Evolutionary conservation across 1,284 basidiomycete species (phyloP).

Genomic region (Peniophora sp.): DNA sequence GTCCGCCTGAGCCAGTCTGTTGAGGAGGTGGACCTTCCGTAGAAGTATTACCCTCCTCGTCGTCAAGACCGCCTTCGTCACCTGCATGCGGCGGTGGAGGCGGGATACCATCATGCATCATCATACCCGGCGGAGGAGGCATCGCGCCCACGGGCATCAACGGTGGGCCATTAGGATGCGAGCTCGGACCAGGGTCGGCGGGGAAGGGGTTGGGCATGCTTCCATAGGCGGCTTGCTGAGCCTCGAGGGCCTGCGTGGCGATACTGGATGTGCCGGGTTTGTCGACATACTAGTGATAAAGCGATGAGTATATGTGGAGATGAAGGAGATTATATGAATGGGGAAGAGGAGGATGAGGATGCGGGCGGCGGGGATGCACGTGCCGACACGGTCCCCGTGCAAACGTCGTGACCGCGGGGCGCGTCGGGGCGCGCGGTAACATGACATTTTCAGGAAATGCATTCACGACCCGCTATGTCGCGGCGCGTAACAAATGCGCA

Average conservation of each 20-base stretch:
- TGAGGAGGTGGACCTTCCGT: slow-evolving; percentile 13
- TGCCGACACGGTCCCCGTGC: background rate
- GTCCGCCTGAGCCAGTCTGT: slow-evolving; percentile 23
- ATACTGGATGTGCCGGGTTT: background rate
- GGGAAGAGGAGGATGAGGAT: too few relatives aligned
- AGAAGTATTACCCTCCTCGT: slow-evolving; percentile 22
- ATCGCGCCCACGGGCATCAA: slow-evolving; percentile 52
- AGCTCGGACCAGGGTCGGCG: slow-evolving; percentile 60
- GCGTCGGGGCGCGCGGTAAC: background rate
- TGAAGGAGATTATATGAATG: too few relatives aligned
- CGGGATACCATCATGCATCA: slow-evolving; percentile 28
- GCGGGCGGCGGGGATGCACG: too few relatives aligned
- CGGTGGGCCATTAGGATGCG: slow-evolving; percentile 64
- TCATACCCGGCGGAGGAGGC: slow-evolving; percentile 26
- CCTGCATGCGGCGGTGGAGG: slow-evolving; percentile 23
- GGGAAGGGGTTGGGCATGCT: background rate
- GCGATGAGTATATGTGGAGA: too few relatives aligned
- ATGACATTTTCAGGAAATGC: background rate
- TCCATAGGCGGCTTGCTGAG: background rate
- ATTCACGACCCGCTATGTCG: background rate
- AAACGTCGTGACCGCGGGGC: background rate
- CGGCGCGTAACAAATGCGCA: too few relatives aligned
- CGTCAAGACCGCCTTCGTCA: slow-evolving; percentile 28
- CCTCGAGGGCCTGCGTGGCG: background rate
- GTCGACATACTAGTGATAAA: background rate